A percentile compares a stretch with the other conserved stretches of the same genome.
phyloP scores from a whole-genome alignment of 2,329 filamentous ascomycete species.

The Exophiala mesophila region DNA sequence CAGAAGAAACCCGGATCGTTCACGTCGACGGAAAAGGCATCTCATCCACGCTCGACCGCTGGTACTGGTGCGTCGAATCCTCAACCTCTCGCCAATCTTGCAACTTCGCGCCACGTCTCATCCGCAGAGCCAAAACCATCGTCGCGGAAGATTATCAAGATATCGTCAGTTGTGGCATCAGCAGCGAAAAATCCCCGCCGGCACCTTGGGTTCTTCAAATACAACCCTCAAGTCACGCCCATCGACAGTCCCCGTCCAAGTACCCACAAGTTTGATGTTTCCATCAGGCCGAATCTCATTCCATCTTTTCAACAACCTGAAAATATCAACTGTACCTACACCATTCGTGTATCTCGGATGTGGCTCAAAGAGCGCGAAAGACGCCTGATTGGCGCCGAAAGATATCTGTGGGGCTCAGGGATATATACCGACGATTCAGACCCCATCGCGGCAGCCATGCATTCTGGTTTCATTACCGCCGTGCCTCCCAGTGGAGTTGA shows the following conservation, averaged over 20 bases:
- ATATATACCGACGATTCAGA: slow-evolving; percentile 97
- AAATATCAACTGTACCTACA: slow-evolving; percentile 85
- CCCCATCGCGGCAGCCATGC: slow-evolving; percentile 84
- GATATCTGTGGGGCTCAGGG: slow-evolving; percentile 86
- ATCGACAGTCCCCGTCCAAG: slow-evolving; percentile 27
- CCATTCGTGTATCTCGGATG: slow-evolving; percentile 75
- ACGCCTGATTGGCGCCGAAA: slow-evolving; percentile 75
- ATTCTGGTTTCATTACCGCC: slow-evolving; percentile 85
- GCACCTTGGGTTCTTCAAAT: slow-evolving; percentile 81
- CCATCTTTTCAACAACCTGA: slow-evolving; percentile 61
- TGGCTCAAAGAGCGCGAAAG: slow-evolving; percentile 66
- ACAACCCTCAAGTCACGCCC: slow-evolving; percentile 60
- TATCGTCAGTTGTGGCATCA: slow-evolving; percentile 65
- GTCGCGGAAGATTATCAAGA: slow-evolving; percentile 62
- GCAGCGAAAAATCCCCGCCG: slow-evolving; percentile 66
- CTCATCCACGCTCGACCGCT: slow-evolving; percentile 16
- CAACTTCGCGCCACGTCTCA: slow-evolving; percentile 9
- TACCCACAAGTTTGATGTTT: slow-evolving; percentile 54
- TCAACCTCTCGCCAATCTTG: slow-evolving; percentile 3
- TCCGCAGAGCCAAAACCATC: slow-evolving; percentile 42
- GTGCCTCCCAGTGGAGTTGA: slow-evolving; percentile 80
- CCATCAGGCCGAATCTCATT: slow-evolving; percentile 62
- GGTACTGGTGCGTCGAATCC: slow-evolving; percentile 14
- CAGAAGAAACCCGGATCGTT: slow-evolving; percentile 15
- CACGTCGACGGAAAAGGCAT: slow-evolving; percentile 7